These are phyloP conservation scores for Globisporangium rhizosaccharum DNA, from an alignment of 352 stramenopile genomes.

Conservation along the genomic window DNA sequence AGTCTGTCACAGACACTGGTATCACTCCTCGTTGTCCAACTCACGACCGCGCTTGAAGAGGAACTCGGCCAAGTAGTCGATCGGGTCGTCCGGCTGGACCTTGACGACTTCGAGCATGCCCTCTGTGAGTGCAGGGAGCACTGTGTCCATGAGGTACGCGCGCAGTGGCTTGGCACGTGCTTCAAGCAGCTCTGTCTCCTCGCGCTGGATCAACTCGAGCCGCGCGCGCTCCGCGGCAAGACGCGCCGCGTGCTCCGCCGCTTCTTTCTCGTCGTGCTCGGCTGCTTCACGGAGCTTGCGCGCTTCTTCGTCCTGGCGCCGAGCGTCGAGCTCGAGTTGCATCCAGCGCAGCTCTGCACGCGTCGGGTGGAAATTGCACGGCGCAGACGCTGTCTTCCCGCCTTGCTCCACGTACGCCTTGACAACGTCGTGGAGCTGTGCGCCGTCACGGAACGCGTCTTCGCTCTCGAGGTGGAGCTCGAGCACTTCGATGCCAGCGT, in stretches of 20 bases:
- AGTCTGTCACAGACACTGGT: slow-evolving; percentile 2
- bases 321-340: slow-evolving; percentile 35
- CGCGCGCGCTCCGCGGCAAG: slow-evolving; percentile 52
- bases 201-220: slow-evolving; percentile 65
- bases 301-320: slow-evolving; percentile 40
- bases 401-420: slow-evolving; percentile 75
- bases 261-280: slow-evolving; percentile 54
- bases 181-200: slow-evolving; percentile 79
- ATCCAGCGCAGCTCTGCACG: slow-evolving; percentile 48
- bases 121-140: slow-evolving; percentile 79
- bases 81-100: slow-evolving; percentile 78
- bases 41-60: slow-evolving; percentile 77
- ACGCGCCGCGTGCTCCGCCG: slow-evolving; percentile 31
- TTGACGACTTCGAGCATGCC: slow-evolving; percentile 87
- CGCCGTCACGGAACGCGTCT: slow-evolving; percentile 32
- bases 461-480: slow-evolving; percentile 51
- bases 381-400: slow-evolving; percentile 30
- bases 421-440: slow-evolving; percentile 39
- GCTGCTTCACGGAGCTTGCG: slow-evolving; percentile 24
- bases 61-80: slow-evolving; percentile 86
- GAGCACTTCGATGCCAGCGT: slow-evolving; percentile 54
- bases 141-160: slow-evolving; percentile 80
- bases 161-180: slow-evolving; percentile 73
- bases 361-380: slow-evolving; percentile 83
- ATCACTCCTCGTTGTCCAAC: slow-evolving; percentile 20